Conservation (phyloP, 257 asterid genomes). For the Cordia subcordata region DNA sequence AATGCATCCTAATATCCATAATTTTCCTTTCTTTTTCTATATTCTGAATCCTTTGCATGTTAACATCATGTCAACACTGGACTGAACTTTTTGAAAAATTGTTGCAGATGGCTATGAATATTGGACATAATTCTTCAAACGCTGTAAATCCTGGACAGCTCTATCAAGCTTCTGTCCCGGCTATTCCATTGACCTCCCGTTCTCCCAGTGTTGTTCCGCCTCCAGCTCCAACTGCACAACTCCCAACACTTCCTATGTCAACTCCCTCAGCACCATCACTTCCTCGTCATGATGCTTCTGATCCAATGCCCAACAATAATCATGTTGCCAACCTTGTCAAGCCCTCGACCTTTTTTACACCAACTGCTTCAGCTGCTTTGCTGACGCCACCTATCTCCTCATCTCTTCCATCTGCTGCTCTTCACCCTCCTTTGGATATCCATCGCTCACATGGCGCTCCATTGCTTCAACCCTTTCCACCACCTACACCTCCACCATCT, state of each 20-base stretch:
- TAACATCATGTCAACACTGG: neutral
- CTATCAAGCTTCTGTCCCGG: slow-evolving; percentile 33
- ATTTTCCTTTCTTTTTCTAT: neutral
- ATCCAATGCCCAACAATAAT: slow-evolving; percentile 35
- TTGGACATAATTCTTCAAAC: slow-evolving; percentile 44
- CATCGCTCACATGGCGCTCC: slow-evolving; percentile 91
- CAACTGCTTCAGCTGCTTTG: slow-evolving; percentile 60
- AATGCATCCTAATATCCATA: too few relatives aligned
- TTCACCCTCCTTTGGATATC: slow-evolving; percentile 48
- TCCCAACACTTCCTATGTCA: slow-evolving; percentile 20
- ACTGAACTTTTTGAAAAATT: neutral
- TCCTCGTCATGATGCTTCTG: slow-evolving; percentile 45
- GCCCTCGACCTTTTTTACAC: slow-evolving; percentile 76
- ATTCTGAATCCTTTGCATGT: slow-evolving; percentile 4
- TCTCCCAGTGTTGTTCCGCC: slow-evolving; percentile 43
- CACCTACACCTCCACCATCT: slow-evolving; percentile 94
- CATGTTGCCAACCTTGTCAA: slow-evolving; percentile 64
- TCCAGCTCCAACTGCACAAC: neutral
- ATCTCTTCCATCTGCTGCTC: slow-evolving; percentile 75
- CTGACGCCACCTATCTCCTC: slow-evolving; percentile 59
- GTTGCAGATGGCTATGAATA: slow-evolving; percentile 59
- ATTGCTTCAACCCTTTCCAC: slow-evolving; percentile 98
- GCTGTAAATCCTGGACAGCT: slow-evolving; percentile 48
- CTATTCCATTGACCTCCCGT: slow-evolving; percentile 34
- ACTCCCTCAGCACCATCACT: slow-evolving; percentile 45